Base-by-base conservation (phyloP, 163 green algal genomes). In the Volvox carteri region DNA sequence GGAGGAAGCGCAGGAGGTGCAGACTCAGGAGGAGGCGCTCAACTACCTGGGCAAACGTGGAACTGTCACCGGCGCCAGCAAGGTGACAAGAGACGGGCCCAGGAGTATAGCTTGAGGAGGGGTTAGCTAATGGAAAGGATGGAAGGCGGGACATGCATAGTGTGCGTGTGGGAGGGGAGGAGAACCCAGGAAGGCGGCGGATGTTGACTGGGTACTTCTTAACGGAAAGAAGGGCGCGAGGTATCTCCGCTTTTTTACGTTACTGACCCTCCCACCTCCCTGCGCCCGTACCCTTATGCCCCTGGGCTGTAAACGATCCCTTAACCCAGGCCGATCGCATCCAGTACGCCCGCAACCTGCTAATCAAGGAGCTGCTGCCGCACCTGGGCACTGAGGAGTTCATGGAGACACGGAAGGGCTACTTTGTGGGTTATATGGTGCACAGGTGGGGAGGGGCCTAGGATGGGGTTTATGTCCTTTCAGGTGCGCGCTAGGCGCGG, bases 41-140 rank as follows among this genome's bases (percentile, higher is more conserved):
- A 98, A 99, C 89, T 99, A 97, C 95, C 99, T 99, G 52, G 98
- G 97, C 84, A 99, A 99, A 92, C 95, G 97, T 54, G 97, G 84
- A 0, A 89, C 70, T 4, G 84, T 89, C 41, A 81, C 70, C 44
- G 84, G 84, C 23, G 84, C 84, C 19, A 87, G 81, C 81, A 87
- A 87, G 81, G 81, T 78, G 5, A 19, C 25, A 44, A 48, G 56
- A 35, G 28, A 52, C 35, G n/a, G 70, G 42, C 42, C 67, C 9
- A 41, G 41, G 67, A 30, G 28, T 33, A 75, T 8, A 21, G 11
- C 48, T 58, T 58, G 48, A 58, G 48, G 48, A n/a, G n/a, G n/a
- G n/a, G n/a, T n/a, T n/a, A n/a, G n/a, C n/a, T n/a, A n/a, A n/a
- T n/a, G n/a, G n/a, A 14, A 14, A 58, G 48, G 12, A 58, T 58